Base-by-base conservation (phyloP, 2,329 filamentous ascomycete genomes). In the Verticillium nonalfalfae region DNA sequence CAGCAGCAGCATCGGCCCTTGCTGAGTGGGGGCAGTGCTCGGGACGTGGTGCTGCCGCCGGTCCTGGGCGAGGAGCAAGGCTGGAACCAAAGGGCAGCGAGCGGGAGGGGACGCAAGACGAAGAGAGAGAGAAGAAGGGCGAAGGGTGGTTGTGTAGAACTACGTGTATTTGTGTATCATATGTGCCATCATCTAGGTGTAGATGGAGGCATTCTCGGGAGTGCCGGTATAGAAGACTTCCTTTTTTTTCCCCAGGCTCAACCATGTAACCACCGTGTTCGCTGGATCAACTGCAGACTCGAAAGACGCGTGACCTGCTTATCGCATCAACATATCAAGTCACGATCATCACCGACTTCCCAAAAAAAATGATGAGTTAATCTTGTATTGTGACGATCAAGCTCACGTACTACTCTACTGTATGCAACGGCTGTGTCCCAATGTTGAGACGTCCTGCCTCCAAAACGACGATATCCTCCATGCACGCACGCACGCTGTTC, bases 121-220 rank as follows among this genome's bases (percentile, higher is more conserved):
- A 26, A 33, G 56, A 26, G 18, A n/a, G 18, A 14, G 4, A 31
- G 26, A 33, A 14, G 55, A 60, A 26, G 57, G 35, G n/a, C 18
- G 39, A 26, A 56, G 57, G 61, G 50, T 61, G 61, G 58, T 63
- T 45, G 59, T 64, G 63, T 64, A 64, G 63, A 62, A 64, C 45
- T 63, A 64, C 58, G 54, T 64, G 63, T 64, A 64, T 62, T 31
- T 64, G 60, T 64, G 45, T 52, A 52, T 52, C 45, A 52, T 52
- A 64, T 64, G 59, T 64, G 62, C 60, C 62, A 63, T 63, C 63
- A 62, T 60, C 57, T 63, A 61, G 38, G 61, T 59, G 59, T 64
- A 63, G 63, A 64, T 63, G 63, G 63, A 45, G 55, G 63, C 63
- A 63, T 57, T 63, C 57, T 13, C 56, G 57, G 18, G 57, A 60